Evolutionary conservation across 768 basidiomycete genomes (phyloP), one percentile per base, ranked within the genome.

Genomic region (Leccinum incarnatum): DNA sequence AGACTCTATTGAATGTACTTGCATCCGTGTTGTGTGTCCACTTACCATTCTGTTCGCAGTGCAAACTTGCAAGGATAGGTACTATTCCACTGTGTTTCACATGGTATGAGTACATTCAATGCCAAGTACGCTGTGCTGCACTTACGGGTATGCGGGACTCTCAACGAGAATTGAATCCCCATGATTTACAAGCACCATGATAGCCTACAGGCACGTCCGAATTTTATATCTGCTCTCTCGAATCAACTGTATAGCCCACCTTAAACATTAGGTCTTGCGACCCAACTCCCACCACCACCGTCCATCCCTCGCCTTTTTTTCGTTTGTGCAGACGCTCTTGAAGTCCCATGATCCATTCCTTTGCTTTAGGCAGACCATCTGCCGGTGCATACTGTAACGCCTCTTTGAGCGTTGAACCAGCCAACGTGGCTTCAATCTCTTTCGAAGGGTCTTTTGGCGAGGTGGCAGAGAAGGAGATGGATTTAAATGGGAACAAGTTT

Each of bases 251-350:
- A n/a, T 9, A 8, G 17, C 53, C 25, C n/a, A 47, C 91, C 82
- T 95, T 95, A 75, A 81, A 87, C 48, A 93, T 81, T 64, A 91
- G 67, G 75, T 95, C 92, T 73, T 94, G 93, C 42, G 88, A 89
- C 21, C 93, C 92, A 37, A 79, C 77, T 1, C 91, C 90, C 14
- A 94, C 76, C 48, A 82, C 83, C 7, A 91, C 68, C 29, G 77
- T 74, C 92, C 93, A 96, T 5, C 84, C 85, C 61, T 81, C 81
- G 0, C 76, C 80, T 37, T 67, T 67, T 53, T 77, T 76, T 32
- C 90, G 76, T 4, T 82, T 81, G 66, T 96, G 92, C 47, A 79
- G 76, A 14, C 70, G 63, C 63, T 81, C 83, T 71, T 94, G 91
- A 46, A 96, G 74, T 5, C 81, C 81, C 49, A 77, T 72, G 4